Base-by-base conservation (phyloP, 164 flowering plant species). In the Akebia trifoliata region DNA sequence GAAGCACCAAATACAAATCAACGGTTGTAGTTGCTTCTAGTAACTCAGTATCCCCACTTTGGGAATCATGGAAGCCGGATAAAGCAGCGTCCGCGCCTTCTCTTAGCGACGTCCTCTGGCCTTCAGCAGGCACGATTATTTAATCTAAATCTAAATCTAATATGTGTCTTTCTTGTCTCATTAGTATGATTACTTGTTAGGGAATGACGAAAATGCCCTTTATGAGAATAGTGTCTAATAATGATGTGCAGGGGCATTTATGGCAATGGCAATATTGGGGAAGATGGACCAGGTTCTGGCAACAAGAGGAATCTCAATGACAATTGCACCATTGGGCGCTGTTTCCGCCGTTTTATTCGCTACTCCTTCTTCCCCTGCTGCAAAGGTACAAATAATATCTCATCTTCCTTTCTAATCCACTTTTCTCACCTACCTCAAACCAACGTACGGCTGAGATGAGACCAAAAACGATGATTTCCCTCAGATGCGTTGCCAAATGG, bases 321-420 rank as follows among this genome's bases (percentile, higher is more conserved):
- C 94, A 6, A 80, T 89, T 65, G 92, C 97, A 2, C 96, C 98
- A 0, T 48, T 89, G 4, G 97, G 97, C 4, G 98, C 98, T 26
- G 98, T 93, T 63, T 84, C 79, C 57, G 94, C 95, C 6, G 88
- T 90, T 44, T 78, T 93, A 37, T 87, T 87, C 45, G 75, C 82
- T 44, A 59, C 90, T 28, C 98, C 98, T 4, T 62, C 88, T 15
- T 68, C 97, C 20, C 96, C 97, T 29, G 88, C 78, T 57, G 97
- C 98, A 17, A 75, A 82, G 84, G 98, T 87, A 78, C 20, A 6
- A n/a, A n/a, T n/a, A n/a, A n/a, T n/a, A n/a, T n/a, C n/a, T 29
- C 22, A 9, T 22, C 25, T 10, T 6, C 21, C 22, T 40, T 7
- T 9, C 18, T 1, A 12, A 6, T n/a, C 8, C 2, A 45, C 4